phyloP scores from a whole-genome alignment of 306 rosid genomes.

The Cicer arietinum region DNA sequence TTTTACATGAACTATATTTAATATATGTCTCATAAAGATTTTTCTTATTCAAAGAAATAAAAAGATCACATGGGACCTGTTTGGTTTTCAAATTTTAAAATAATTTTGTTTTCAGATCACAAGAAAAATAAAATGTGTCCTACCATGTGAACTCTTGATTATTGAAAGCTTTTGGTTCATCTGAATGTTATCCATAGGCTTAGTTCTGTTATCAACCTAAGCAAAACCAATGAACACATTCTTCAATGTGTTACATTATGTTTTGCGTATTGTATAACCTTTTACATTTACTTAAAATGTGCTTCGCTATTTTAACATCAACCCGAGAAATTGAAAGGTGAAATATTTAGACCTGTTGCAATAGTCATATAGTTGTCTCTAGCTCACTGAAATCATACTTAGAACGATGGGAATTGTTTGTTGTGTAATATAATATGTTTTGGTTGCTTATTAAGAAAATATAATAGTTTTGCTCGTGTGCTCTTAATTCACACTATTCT shows the following conservation, averaged over 20 bases:
- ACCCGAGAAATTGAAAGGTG: too few species aligned
- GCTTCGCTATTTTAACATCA: too few species aligned
- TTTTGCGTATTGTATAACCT: too few species aligned
- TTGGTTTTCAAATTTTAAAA: too few species aligned
- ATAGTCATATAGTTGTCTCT: too few species aligned
- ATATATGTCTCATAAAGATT: not conserved
- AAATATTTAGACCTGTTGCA: too few species aligned
- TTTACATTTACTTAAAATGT: too few species aligned
- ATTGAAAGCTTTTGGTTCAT: conserved; percentile 15
- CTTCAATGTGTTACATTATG: too few species aligned
- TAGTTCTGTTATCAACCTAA: not conserved
- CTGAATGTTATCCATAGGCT: conserved; percentile 4
- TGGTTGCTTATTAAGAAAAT: not conserved
- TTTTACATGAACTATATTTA: conserved; percentile 15
- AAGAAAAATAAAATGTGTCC: not conserved
- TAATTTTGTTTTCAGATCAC: too few species aligned
- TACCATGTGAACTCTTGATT: conserved; percentile 11
- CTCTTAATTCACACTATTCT: not conserved
- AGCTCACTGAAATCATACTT: not conserved
- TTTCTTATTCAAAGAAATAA: too few species aligned
- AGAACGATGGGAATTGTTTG: not conserved
- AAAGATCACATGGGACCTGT: too few species aligned
- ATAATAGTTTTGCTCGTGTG: not conserved
- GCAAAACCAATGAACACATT: too few species aligned
- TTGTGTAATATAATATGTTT: not conserved